These are phyloP conservation scores for Fusarium succisae DNA, from an alignment of 2,329 filamentous ascomycete species.

Conservation along the genomic window DNA sequence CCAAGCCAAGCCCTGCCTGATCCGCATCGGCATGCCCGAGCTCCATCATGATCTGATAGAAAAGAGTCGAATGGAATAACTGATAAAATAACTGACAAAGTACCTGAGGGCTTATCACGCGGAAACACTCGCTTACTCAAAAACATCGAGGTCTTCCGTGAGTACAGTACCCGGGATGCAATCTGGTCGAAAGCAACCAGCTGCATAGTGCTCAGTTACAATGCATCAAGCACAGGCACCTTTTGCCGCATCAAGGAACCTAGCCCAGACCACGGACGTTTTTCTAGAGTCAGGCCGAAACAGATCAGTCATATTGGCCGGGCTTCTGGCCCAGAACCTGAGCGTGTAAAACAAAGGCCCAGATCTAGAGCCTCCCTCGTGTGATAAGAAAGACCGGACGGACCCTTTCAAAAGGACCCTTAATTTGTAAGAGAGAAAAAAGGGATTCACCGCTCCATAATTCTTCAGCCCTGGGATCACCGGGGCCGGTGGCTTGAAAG, in stretches of 20 bases:
- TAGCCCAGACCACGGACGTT: neutral
- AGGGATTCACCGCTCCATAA: constrained; percentile 11
- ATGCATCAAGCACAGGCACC: constrained; percentile 8
- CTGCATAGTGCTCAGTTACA: constrained; percentile 25
- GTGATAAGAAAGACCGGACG: neutral
- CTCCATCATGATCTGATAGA: constrained; percentile 24
- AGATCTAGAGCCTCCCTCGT: neutral
- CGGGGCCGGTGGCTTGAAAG: neutral
- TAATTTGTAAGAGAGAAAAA: neutral
- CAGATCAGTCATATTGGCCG: constrained; percentile 6
- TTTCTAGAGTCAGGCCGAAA: neutral
- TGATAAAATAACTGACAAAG: constrained; percentile 11
- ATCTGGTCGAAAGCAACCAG: constrained; percentile 14
- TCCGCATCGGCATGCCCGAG: constrained; percentile 23
- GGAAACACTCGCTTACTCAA: neutral
- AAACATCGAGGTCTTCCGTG: neutral
- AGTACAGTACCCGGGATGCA: neutral
- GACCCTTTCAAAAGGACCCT: constrained; percentile 6
- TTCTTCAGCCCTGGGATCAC: constrained; percentile 10
- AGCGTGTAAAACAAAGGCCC: neutral
- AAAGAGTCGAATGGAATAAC: neutral
- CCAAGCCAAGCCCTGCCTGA: constrained; percentile 22
- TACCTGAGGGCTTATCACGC: neutral
- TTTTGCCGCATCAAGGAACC: neutral
- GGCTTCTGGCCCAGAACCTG: neutral